A percentile compares a stretch with the other conserved stretches of the same genome.
phyloP scores from a whole-genome alignment of 1,139 yeast genomes.

The Candida labiduridarum region DNA sequence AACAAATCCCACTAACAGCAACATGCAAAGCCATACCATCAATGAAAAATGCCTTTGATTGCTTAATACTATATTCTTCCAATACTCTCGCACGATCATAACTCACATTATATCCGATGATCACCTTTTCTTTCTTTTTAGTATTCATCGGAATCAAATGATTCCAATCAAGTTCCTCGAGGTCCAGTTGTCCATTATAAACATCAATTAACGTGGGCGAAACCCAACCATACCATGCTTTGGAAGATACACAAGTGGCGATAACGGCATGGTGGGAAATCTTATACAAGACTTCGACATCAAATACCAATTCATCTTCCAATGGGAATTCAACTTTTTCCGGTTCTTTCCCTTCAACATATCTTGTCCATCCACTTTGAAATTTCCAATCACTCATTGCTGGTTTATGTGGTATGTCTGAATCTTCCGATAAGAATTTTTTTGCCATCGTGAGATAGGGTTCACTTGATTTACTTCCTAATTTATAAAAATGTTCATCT shows the following conservation, averaged over 20 bases:
- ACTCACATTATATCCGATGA: constrained; percentile 89
- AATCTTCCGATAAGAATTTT: constrained; percentile 30
- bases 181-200: constrained; percentile 29
- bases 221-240: constrained; percentile 96
- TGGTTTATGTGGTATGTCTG: constrained; percentile 50
- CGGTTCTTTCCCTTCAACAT: constrained; percentile 57
- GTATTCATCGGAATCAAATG: constrained; percentile 79
- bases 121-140: constrained; percentile 49
- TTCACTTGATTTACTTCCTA: constrained; percentile 63
- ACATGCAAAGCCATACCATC: constrained; percentile 95
- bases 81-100: constrained; percentile 84
- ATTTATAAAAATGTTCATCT: constrained; percentile 81
- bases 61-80: constrained; percentile 77
- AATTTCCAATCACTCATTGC: constrained; percentile 46
- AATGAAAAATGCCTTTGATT: constrained; percentile 72
- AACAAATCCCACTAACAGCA: constrained; percentile 90
- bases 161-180: constrained; percentile 37
- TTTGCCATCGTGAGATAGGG: constrained; percentile 60
- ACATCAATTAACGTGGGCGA: constrained; percentile 73
- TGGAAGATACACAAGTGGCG: constrained; percentile 76
- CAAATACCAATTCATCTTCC: constrained; percentile 74
- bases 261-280: constrained; percentile 72
- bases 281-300: constrained; percentile 85
- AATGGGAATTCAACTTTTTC: constrained; percentile 65
- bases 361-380: constrained; percentile 82